Base-by-base conservation (phyloP, 352 stramenopile genomes). In the Phytopythium delawarense region DNA sequence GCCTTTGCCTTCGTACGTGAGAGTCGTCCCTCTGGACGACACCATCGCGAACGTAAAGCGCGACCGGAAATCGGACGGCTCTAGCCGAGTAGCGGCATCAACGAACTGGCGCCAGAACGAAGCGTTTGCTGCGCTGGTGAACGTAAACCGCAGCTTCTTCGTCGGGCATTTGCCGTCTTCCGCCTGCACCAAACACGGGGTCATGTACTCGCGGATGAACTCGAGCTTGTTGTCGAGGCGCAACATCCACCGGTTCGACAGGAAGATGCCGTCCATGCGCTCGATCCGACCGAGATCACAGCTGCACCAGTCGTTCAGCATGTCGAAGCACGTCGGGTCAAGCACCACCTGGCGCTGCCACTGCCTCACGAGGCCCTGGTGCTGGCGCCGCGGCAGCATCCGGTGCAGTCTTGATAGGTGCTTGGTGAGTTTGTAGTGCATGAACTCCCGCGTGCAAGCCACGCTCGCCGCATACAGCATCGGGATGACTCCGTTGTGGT, bases 241-340 rank as follows among this genome's bases (percentile, higher is more conserved):
- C 58, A 91, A 62, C 45, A 91, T 45, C 37, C 73, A 84, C 16
- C 70, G 70, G 18, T 75, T 78, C 16, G 72, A 76, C 7, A 78
- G 44, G 16, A 87, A 59, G 49, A 91, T 63, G 4, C 72, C 74
- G 59, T 85, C 73, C 64, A 89, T 75, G 21, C 79, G 69, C 45
- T 81, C 73, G 32, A 91, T 83, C 21, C 78, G 56, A 23, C 72
- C 67, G 21, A 65, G 54, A 57, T 88, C 65, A 48, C 57, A 59
- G 59, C 73, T 70, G 42, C 83, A 86, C 80, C 78, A 88, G 64
- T 91, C 82, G 65, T 92, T 92, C 3, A 92, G 40, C 63, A 90
- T 84, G 48, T 79, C 67, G 51, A 79, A 86, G 30, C 70, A 84
- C 18, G 51, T 74, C 11, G 79, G 68, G 12, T 89, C 75, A 21